These are phyloP conservation scores for Xylariaceae sp. DNA, from an alignment of 2,329 filamentous ascomycete genomes.

Conservation along the genomic window DNA sequence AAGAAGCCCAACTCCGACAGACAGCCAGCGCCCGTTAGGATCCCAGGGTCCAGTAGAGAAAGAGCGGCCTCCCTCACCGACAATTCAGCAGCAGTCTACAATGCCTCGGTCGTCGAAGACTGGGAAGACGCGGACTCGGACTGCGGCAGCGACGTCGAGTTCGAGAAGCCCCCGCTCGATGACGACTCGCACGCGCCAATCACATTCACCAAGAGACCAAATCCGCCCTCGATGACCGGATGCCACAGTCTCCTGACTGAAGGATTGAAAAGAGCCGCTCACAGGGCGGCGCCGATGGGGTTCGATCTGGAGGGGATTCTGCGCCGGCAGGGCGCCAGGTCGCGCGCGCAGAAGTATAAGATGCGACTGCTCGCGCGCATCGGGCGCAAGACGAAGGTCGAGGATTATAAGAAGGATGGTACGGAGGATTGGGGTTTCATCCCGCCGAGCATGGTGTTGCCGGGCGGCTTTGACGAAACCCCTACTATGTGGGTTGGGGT, in stretches of 20 bases:
- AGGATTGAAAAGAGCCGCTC: not conserved
- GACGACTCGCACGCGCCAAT: not conserved
- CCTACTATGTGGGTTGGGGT: not conserved
- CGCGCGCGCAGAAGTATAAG: not conserved
- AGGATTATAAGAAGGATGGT: not conserved
- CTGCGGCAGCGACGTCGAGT: not conserved
- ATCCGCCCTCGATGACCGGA: not conserved
- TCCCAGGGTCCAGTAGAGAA: no score
- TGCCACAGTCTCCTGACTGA: not conserved
- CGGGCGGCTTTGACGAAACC: not conserved
- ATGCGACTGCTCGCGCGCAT: not conserved
- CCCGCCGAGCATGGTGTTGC: not conserved
- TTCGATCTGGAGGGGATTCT: not conserved
- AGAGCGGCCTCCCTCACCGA: no score
- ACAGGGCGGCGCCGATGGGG: not conserved
- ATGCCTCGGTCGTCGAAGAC: not conserved
- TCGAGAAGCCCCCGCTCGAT: not conserved
- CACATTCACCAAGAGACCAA: not conserved
- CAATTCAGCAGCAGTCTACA: no score
- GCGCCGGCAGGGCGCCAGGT: not conserved
- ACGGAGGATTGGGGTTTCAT: not conserved
- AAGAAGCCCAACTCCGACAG: no score
- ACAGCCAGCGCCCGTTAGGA: no score
- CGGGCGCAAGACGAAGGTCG: not conserved
- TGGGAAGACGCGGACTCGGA: not conserved